phyloP scores from a whole-genome alignment of 2,329 filamentous ascomycete genomes.

The Geosmithia morbida region DNA sequence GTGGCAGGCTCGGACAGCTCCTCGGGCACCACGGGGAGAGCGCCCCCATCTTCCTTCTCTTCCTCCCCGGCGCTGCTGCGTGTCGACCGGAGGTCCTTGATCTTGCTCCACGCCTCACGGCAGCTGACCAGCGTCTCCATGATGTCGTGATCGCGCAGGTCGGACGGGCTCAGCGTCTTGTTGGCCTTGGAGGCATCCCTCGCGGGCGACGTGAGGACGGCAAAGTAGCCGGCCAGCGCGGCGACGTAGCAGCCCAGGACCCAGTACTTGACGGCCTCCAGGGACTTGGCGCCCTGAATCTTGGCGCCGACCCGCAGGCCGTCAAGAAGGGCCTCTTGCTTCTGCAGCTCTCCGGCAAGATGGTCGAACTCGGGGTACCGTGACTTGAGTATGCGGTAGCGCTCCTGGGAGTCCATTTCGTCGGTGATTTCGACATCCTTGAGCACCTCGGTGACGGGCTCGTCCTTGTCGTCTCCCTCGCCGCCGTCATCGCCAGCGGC shows the following conservation, averaged over 20 bases:
- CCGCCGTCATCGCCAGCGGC: constrained; percentile 36
- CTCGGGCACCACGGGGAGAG: constrained; percentile 9
- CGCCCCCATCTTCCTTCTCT: constrained; percentile 3
- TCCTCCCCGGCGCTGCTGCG: constrained; percentile 18
- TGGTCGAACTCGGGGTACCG: constrained; percentile 89
- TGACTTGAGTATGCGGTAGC: constrained; percentile 57
- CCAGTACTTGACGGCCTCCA: constrained; percentile 60
- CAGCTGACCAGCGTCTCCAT: constrained; percentile 77
- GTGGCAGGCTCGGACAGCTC: constrained; percentile 8
- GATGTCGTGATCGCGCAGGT: constrained; percentile 77
- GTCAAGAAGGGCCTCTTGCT: constrained; percentile 52
- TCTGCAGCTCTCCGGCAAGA: constrained; percentile 64
- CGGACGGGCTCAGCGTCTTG: constrained; percentile 56
- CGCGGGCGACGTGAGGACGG: constrained; percentile 71
- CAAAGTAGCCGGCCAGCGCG: constrained; percentile 84
- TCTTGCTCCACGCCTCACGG: constrained; percentile 64
- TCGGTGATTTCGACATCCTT: constrained; percentile 71
- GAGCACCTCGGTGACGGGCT: constrained; percentile 72
- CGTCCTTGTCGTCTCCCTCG: constrained; percentile 37
- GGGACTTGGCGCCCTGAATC: constrained; percentile 31
- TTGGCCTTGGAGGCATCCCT: constrained; percentile 37
- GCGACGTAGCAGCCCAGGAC: constrained; percentile 77
- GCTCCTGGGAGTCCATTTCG: constrained; percentile 62
- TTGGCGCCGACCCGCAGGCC: constrained; percentile 44
- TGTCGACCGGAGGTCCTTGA: constrained; percentile 47